phyloP scores from a whole-genome alignment of 179 eudicot species.

The Corrigiola litoralis region DNA sequence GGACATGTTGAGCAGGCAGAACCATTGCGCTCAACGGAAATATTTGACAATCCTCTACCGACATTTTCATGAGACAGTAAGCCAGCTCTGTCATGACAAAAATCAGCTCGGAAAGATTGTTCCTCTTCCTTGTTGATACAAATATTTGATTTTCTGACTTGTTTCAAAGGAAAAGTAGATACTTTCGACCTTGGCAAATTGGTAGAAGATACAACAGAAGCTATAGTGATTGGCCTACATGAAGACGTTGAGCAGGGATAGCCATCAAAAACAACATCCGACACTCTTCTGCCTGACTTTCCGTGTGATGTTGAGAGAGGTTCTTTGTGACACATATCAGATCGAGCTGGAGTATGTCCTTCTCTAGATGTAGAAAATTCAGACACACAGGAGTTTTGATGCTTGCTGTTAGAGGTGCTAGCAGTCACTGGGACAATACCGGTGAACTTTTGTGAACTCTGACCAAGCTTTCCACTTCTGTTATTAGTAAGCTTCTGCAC shows the following conservation, averaged over 20 bases:
- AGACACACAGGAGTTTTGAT: conserved; percentile 10
- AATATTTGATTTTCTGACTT: neutral
- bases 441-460: conserved; percentile 15
- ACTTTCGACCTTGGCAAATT: conserved; percentile 16
- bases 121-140: neutral
- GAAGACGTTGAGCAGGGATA: conserved; percentile 29
- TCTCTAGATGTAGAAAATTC: conserved; percentile 16
- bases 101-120: conserved; percentile 16
- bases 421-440: conserved; percentile 2
- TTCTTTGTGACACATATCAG: conserved; percentile 7
- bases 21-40: neutral
- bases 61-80: conserved; percentile 13
- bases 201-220: conserved; percentile 21
- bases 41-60: conserved; percentile 8
- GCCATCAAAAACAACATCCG: conserved; percentile 8
- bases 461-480: conserved; percentile 16
- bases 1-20: conserved; percentile 26
- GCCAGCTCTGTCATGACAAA: conserved; percentile 12
- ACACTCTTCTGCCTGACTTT: conserved; percentile 1
- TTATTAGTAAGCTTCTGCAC: conserved; percentile 21
- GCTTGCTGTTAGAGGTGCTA: conserved; percentile 12
- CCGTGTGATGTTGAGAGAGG: conserved; percentile 16
- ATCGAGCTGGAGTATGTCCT: conserved; percentile 7
- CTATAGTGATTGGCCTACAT: conserved; percentile 14
- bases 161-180: conserved; percentile 15